A percentile compares a stretch with the other conserved stretches of the same genome.
Evolutionary conservation across 345 rosid species (phyloP).

Genomic region (Combretum micranthum): DNA sequence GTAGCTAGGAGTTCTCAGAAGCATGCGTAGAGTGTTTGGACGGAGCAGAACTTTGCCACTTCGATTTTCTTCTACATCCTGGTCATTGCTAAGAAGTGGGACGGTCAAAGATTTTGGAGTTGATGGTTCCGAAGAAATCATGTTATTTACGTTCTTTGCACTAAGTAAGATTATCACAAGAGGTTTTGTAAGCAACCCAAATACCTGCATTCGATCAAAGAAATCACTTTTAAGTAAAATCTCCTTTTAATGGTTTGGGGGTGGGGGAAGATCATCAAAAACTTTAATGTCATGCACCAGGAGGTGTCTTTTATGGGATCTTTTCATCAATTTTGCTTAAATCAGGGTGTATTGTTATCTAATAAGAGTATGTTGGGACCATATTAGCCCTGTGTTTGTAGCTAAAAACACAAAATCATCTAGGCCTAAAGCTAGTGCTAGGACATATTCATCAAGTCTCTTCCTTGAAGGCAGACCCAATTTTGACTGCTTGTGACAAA

Average conservation of each 20-base stretch:
- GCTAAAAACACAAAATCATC: no score
- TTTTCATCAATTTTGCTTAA: no score
- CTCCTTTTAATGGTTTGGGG: not conserved
- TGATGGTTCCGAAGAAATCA: conserved; percentile 18
- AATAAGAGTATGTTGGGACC: no score
- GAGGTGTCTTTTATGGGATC: no score
- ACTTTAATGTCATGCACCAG: no score
- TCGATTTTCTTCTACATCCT: conserved; percentile 7
- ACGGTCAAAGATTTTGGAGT: conserved; percentile 21
- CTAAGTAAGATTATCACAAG: conserved; percentile 32
- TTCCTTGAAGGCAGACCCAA: no score
- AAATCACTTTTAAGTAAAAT: not conserved
- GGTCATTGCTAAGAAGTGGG: conserved; percentile 23
- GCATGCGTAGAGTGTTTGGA: conserved; percentile 20
- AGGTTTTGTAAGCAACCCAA: conserved; percentile 32
- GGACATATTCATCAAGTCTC: no score
- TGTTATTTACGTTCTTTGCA: conserved; percentile 7
- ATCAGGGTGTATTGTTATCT: no score
- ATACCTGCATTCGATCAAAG: conserved; percentile 20
- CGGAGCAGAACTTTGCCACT: not conserved
- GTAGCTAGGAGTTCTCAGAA: conserved; percentile 26
- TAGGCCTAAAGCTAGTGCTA: no score
- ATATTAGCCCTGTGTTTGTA: no score
- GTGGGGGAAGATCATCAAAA: no score
- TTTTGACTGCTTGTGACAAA: no score